Percentiles rank a stretch among this genome's conserved stretches.
phyloP scores from a whole-genome alignment of 2,329 filamentous ascomycete genomes.

The Zelopaecilomyces penicillatus region DNA sequence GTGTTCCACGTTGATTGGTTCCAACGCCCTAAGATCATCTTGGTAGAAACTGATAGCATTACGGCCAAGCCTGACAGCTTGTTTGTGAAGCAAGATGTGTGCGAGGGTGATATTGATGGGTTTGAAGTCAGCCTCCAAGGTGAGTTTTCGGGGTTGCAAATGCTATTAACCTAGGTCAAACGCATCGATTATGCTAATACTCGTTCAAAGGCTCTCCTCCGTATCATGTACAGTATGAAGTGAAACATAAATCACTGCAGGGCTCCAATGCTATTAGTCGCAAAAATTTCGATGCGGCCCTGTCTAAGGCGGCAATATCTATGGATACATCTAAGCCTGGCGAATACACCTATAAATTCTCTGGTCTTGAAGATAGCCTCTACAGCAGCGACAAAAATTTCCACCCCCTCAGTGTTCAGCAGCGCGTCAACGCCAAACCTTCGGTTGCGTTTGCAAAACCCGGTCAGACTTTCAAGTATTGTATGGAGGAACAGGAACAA shows the following conservation, averaged over 20 bases:
- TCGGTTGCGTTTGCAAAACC: conserved; percentile 74
- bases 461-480: conserved; percentile 92
- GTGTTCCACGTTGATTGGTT: conserved; percentile 81
- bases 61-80: conserved; percentile 36
- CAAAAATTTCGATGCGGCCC: conserved; percentile 67
- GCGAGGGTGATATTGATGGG: conserved; percentile 87
- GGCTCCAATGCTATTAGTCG: conserved; percentile 57
- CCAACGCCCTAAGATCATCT: conserved; percentile 62
- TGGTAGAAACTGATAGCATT: conserved; percentile 58
- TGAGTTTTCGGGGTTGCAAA: conserved; percentile 28
- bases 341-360: conserved; percentile 78
- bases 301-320: conserved; percentile 67
- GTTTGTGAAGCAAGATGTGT: conserved; percentile 73
- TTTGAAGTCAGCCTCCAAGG: conserved; percentile 75
- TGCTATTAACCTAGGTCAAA: neutral
- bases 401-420: conserved; percentile 61
- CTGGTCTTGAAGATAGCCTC: conserved; percentile 71
- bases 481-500: conserved; percentile 70
- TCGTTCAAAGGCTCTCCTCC: conserved; percentile 57
- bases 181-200: conserved; percentile 20
- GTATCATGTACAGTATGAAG: conserved; percentile 73
- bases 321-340: conserved; percentile 83
- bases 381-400: conserved; percentile 69
- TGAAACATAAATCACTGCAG: conserved; percentile 61
- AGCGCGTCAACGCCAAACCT: conserved; percentile 78